Evolutionary conservation across 2,329 filamentous ascomycete species (phyloP), one percentile per base, ranked within the genome.

Genomic region (Elsinoe ampelina): DNA sequence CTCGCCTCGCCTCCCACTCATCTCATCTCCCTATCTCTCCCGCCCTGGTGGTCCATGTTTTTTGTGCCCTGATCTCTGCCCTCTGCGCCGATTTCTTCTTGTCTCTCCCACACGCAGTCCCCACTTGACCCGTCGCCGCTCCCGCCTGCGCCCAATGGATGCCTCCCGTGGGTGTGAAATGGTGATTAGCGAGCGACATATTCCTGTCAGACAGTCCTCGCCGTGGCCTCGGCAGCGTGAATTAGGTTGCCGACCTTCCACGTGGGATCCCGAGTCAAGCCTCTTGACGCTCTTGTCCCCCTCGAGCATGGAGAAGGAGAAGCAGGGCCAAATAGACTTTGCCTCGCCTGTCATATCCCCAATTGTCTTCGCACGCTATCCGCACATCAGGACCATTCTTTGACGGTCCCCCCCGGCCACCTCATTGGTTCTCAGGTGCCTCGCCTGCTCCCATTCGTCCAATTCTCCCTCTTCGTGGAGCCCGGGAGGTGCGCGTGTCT

Each of bases 331-430:
- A 52, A 52, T 39, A 52, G 48, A 52, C 48, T 52, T 52, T 52
- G 48, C 48, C 17, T 52, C 48, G 48, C 48, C 48, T 52, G 48
- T 52, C 48, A 52, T 52, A 52, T 52, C 48, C 48, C 48, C 48
- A 52, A 52, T 52, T 52, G 32, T 39, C 32, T 39, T 36, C 34
- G 32, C 35, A 52, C 48, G 48, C 48, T 52, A 52, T 52, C 48
- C 48, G 48, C 48, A 52, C 48, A 52, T 52, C 48, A 52, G 48
- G 48, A 52, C 48, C 48, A 38, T 52, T 52, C 48, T 52, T 52
- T 52, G 48, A 39, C 48, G 12, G 10, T 39, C 34, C 26, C 34
- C 48, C 34, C 48, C 19, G 26, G 11, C 26, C 19, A 19, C 38
- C 19, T 39, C 34, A 52, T 52, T 52, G 48, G 48, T 19, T 5